phyloP scores from a whole-genome alignment of 257 asterid genomes.

The Solanum gandarillasii region DNA sequence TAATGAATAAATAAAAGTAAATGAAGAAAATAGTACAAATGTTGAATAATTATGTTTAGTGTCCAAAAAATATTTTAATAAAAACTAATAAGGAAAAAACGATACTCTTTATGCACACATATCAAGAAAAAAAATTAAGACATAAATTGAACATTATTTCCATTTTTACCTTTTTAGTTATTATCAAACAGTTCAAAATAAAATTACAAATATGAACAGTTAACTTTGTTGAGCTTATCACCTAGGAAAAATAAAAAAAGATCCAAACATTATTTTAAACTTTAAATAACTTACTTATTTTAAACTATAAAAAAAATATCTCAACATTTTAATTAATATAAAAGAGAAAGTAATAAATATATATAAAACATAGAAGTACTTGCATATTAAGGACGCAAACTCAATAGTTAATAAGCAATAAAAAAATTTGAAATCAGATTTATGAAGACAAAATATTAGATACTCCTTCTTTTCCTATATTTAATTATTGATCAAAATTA shows the following conservation, averaged over 20 bases:
- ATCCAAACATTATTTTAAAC: neutral
- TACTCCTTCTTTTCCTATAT: too few relatives aligned
- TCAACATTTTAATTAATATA: neutral
- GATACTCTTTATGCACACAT: too few relatives aligned
- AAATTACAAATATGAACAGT: too few relatives aligned
- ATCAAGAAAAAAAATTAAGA: too few relatives aligned
- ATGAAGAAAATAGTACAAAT: too few relatives aligned
- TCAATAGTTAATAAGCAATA: neutral
- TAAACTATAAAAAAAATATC: neutral
- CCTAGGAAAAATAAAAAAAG: neutral
- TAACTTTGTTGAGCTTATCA: neutral
- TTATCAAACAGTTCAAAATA: too few relatives aligned
- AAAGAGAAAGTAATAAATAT: neutral
- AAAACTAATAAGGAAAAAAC: neutral
- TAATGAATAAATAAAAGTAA: too few relatives aligned
- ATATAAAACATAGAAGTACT: neutral
- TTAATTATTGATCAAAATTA: too few relatives aligned
- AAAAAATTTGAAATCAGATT: neutral
- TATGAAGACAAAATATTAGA: neutral
- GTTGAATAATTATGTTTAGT: too few relatives aligned
- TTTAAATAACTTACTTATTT: neutral
- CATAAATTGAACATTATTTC: too few relatives aligned
- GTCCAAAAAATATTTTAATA: neutral
- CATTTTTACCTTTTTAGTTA: too few relatives aligned
- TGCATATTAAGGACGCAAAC: neutral